Percentiles rank a stretch among this genome's conserved stretches.
Conservation (phyloP, 2,329 filamentous ascomycete genomes). For the Colletotrichum zoysiae region DNA sequence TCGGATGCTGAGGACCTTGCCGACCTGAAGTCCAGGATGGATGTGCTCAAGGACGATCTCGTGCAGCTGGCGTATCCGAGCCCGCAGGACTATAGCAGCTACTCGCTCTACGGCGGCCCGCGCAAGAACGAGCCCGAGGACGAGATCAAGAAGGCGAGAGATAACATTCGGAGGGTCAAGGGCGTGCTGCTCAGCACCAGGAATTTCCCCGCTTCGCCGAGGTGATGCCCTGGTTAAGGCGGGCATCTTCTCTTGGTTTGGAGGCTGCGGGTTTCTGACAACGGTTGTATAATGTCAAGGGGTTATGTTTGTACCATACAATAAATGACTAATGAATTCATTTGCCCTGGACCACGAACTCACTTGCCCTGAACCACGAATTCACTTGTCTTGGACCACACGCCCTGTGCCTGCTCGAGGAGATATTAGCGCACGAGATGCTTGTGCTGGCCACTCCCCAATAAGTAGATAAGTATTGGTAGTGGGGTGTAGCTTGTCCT, state of each 20-base stretch:
- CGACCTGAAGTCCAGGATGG: slow-evolving; percentile 65
- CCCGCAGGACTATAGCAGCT: slow-evolving; percentile 55
- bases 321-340: background rate
- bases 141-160: slow-evolving; percentile 79
- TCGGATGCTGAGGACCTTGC: slow-evolving; percentile 63
- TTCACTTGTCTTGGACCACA: background rate
- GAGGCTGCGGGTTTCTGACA: background rate
- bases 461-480: background rate
- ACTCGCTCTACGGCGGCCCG: slow-evolving; percentile 59
- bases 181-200: slow-evolving; percentile 81
- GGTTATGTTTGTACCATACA: slow-evolving; percentile 6
- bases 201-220: slow-evolving; percentile 72
- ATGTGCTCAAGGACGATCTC: slow-evolving; percentile 74
- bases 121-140: slow-evolving; percentile 70
- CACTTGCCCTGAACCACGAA: background rate
- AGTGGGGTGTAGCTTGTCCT: too few species aligned
- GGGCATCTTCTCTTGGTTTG: background rate
- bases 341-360: background rate
- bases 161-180: slow-evolving; percentile 83
- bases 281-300: background rate
- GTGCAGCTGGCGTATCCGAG: slow-evolving; percentile 67
- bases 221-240: slow-evolving; percentile 33
- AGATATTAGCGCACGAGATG: too few species aligned
- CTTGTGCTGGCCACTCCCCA: background rate
- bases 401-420: background rate